These are phyloP conservation scores for Picea glauca DNA, from an alignment of 75 land plant species.

Conservation along the genomic window DNA sequence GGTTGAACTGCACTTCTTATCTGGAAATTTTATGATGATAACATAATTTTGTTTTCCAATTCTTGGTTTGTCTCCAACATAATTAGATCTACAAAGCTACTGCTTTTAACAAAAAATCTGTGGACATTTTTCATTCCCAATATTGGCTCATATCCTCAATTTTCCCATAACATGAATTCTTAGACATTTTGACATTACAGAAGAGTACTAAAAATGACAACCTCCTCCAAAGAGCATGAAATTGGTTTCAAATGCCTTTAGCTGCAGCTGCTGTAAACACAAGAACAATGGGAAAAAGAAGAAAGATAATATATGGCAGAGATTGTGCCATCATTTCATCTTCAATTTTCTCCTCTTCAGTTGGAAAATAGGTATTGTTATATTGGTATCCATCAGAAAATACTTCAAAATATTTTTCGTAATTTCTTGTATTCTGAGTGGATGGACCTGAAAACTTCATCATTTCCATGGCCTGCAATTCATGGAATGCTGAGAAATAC, in stretches of 20 bases:
- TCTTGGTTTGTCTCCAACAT: not conserved
- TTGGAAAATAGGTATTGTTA: slow-evolving; percentile 20
- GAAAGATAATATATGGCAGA: slow-evolving; percentile 58
- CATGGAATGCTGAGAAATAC: not conserved
- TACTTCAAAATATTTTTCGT: slow-evolving; percentile 59
- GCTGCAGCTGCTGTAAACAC: slow-evolving; percentile 36
- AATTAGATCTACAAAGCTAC: not conserved
- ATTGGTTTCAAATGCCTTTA: slow-evolving; percentile 13
- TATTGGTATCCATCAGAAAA: slow-evolving; percentile 49
- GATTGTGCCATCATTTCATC: slow-evolving; percentile 24
- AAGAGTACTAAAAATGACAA: not conserved
- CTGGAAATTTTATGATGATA: not conserved
- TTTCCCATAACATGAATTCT: not conserved
- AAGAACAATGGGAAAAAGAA: slow-evolving; percentile 59
- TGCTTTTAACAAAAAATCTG: not conserved
- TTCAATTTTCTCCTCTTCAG: slow-evolving; percentile 27
- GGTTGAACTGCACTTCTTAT: not conserved
- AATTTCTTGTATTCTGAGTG: slow-evolving; percentile 31
- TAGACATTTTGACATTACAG: not conserved
- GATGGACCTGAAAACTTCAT: slow-evolving; percentile 37
- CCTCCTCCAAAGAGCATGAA: not conserved
- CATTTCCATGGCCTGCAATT: slow-evolving; percentile 54
- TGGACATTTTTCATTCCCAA: not conserved
- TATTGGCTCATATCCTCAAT: not conserved
- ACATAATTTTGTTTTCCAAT: not conserved